A percentile compares a stretch with the other conserved stretches of the same genome.
phyloP scores from a whole-genome alignment of 306 rosid genomes.

The Cicer bijugum region DNA sequence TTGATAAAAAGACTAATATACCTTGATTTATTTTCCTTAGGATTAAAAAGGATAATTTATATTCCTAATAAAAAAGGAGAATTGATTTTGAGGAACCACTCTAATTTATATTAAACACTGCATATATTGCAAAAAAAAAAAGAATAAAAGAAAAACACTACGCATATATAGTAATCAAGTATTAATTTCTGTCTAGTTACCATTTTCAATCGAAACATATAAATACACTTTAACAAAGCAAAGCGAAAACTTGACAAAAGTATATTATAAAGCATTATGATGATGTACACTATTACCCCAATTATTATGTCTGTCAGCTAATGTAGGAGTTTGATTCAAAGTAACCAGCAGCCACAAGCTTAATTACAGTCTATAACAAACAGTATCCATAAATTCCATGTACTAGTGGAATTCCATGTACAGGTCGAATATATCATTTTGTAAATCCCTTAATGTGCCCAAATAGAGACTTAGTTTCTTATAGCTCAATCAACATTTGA shows the following conservation, averaged over 20 bases:
- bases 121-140: too few relatives aligned
- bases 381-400: slow-evolving; percentile 42
- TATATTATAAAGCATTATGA: slow-evolving; percentile 3
- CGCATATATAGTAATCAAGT: too few relatives aligned
- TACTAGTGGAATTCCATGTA: slow-evolving; percentile 41
- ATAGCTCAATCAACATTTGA: slow-evolving; percentile 69
- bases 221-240: slow-evolving; percentile 15
- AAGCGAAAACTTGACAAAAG: neutral
- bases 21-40: too few relatives aligned
- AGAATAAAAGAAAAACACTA: too few relatives aligned
- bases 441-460: slow-evolving; percentile 53
- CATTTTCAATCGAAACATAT: slow-evolving; percentile 9
- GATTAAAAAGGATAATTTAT: too few relatives aligned
- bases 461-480: slow-evolving; percentile 19
- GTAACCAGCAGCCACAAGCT: slow-evolving; percentile 38
- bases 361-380: slow-evolving; percentile 49
- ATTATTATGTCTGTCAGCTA: slow-evolving; percentile 1
- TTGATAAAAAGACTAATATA: too few relatives aligned
- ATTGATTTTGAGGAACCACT: too few relatives aligned
- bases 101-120: too few relatives aligned
- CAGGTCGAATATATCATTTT: slow-evolving; percentile 47
- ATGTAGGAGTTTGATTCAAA: slow-evolving; percentile 33
- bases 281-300: slow-evolving; percentile 24
- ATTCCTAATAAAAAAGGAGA: too few relatives aligned
- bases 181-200: neutral